Percentiles rank a stretch among this genome's conserved stretches.
Evolutionary conservation across 2,329 filamentous ascomycete genomes (phyloP).

Genomic region (Cordyceps cicadae): DNA sequence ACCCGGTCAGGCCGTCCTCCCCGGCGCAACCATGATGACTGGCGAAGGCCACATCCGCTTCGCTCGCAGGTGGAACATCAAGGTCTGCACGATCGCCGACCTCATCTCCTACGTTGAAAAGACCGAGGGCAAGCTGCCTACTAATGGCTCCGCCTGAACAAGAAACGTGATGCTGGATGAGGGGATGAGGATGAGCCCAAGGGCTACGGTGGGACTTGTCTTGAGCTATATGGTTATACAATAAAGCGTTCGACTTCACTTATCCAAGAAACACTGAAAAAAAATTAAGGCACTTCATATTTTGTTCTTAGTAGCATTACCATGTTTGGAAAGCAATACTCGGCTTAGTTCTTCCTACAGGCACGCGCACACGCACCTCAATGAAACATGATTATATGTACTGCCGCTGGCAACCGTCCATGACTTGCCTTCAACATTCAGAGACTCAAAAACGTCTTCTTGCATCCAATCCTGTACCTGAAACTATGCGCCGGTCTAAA

Average conservation of each 20-base stretch:
- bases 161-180: not conserved
- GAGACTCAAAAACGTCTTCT: not conserved
- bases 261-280: not conserved
- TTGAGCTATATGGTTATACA: not conserved
- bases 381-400: not conserved
- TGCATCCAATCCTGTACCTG: not conserved
- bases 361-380: conserved; percentile 6
- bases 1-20: conserved; percentile 55
- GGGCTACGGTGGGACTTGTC: not conserved
- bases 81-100: conserved; percentile 92
- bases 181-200: not conserved
- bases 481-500: not conserved
- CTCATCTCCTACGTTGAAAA: conserved; percentile 72
- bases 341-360: conserved; percentile 4
- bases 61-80: conserved; percentile 79
- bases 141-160: conserved; percentile 30
- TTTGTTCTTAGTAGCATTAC: conserved; percentile 4
- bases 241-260: no score
- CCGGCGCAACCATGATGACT: conserved; percentile 79
- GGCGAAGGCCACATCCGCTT: conserved; percentile 83
- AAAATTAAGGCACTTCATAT: not conserved
- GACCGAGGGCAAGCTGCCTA: conserved; percentile 53
- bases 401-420: not conserved
- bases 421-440: not conserved
- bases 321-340: conserved; percentile 2